Percentiles rank a stretch among this genome's conserved stretches.
phyloP scores from a whole-genome alignment of 768 basidiomycete genomes.

The Collybia sp. region DNA sequence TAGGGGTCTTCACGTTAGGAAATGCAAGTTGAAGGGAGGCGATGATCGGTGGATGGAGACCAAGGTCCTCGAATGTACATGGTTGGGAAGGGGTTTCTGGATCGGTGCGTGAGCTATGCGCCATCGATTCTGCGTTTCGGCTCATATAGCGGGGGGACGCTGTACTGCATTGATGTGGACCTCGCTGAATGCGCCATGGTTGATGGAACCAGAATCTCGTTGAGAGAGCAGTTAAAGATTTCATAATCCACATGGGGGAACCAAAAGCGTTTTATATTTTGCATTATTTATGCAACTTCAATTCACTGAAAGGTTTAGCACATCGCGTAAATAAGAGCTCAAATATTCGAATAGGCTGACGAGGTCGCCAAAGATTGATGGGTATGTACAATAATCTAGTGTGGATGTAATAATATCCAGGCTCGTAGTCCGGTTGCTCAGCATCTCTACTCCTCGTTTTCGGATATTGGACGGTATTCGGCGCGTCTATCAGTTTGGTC shows the following conservation, averaged over 20 bases:
- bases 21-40: slow-evolving; percentile 53
- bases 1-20: slow-evolving; percentile 54
- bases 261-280: too few species aligned
- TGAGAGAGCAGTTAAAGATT: slow-evolving; percentile 5
- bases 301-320: too few species aligned
- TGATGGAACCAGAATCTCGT: slow-evolving; percentile 18
- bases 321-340: too few species aligned
- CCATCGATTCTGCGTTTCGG: slow-evolving; percentile 16
- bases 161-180: slow-evolving; percentile 6
- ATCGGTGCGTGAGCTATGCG: slow-evolving; percentile 3
- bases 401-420: too few species aligned
- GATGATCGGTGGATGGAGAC: slow-evolving; percentile 45
- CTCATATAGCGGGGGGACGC: slow-evolving; percentile 16
- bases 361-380: too few species aligned
- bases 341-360: too few species aligned
- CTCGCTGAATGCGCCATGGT: slow-evolving; percentile 9
- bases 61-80: slow-evolving; percentile 44
- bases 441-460: slow-evolving; percentile 8
- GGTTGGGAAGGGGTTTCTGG: not conserved
- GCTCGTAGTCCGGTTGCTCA: too few species aligned
- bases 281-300: too few species aligned
- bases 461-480: slow-evolving; percentile 22
- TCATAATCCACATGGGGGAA: too few species aligned
- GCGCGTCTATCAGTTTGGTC: slow-evolving; percentile 25
- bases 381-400: too few species aligned